Evolutionary conservation across 768 basidiomycete species (phyloP).

Genomic region (Tulasnella sp.): DNA sequence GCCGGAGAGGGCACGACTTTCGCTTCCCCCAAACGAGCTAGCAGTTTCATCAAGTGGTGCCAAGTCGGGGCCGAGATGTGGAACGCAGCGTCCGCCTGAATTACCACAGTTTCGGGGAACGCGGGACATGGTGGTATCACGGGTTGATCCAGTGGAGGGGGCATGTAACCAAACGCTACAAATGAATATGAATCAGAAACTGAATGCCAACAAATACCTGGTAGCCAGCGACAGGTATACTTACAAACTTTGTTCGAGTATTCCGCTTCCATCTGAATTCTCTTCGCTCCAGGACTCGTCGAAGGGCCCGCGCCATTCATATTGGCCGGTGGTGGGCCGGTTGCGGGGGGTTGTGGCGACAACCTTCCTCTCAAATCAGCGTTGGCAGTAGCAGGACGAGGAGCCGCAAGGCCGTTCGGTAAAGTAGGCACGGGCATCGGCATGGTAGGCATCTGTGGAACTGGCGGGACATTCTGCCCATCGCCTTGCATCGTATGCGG

Average conservation of each 20-base stretch:
- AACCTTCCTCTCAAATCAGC: neutral
- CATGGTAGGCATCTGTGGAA: neutral
- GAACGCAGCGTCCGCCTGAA: conserved; percentile 70
- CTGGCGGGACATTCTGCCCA: neutral
- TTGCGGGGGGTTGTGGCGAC: neutral
- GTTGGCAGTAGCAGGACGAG: neutral
- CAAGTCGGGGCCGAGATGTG: conserved; percentile 76
- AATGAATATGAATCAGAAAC: neutral
- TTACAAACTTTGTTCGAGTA: conserved; percentile 19
- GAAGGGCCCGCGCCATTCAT: conserved; percentile 8
- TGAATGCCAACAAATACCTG: neutral
- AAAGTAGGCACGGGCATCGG: neutral
- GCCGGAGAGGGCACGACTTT: conserved; percentile 72
- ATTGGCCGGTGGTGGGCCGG: neutral
- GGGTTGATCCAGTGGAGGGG: conserved; percentile 11
- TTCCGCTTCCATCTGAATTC: neutral
- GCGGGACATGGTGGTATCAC: conserved; percentile 54
- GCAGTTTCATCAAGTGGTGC: conserved; percentile 71
- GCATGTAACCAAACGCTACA: conserved; percentile 22
- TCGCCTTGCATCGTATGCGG: neutral
- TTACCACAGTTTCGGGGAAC: conserved; percentile 73
- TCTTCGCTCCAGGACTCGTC: neutral
- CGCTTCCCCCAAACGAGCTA: conserved; percentile 72
- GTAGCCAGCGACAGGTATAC: neutral
- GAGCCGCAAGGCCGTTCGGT: neutral